Base-by-base conservation (phyloP, 371 early-diverging fungal species). In the Mycotypha africana region DNA sequence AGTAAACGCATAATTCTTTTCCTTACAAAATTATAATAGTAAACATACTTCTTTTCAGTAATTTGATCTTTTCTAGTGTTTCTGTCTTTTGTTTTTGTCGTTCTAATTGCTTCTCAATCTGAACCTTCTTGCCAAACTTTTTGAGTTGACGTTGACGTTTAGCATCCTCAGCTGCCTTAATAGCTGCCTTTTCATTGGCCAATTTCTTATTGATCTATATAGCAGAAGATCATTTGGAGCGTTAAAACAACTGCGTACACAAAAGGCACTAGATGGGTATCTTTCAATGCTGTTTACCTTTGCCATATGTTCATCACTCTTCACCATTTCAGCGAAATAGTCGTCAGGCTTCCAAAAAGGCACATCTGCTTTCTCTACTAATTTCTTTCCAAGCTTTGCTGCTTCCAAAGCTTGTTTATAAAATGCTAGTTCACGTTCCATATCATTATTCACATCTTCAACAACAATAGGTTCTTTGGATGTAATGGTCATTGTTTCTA, bases 91-190 rank as follows among this genome's bases (percentile, higher is more conserved):
- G 65, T 56, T 85, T 79, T 61, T 89, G 85, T 51, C 73, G 61
- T 38, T 71, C 66, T 82, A 82, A 60, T 86, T 95, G 74, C 69
- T 92, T 93, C 67, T 93, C 90, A 10, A 84, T 76, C 70, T 97
- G 96, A 4, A 96, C 91, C 75, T 95, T 89, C 76, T 97, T 97
- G 56, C 97, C 96, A 57, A 90, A 97, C 83, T 96, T 97, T 74
- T 91, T 92, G 47, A 87, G 56, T 34, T 60, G 58, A 36, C 56
- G 58, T 46, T 51, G 58, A 49, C 84, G 84, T 49, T 84, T 83
- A 39, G 93, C 93, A 38, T 88, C 82, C 53, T 95, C 95, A 26
- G 88, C 71, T 19, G 84, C 85, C 66, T 90, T 84, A 47, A 94
- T 78, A 21, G 72, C 58, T 38, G 86, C 83, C 24, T 76, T 67